Base-by-base conservation (phyloP, 2,329 filamentous ascomycete species). In the Nemania abortiva region DNA sequence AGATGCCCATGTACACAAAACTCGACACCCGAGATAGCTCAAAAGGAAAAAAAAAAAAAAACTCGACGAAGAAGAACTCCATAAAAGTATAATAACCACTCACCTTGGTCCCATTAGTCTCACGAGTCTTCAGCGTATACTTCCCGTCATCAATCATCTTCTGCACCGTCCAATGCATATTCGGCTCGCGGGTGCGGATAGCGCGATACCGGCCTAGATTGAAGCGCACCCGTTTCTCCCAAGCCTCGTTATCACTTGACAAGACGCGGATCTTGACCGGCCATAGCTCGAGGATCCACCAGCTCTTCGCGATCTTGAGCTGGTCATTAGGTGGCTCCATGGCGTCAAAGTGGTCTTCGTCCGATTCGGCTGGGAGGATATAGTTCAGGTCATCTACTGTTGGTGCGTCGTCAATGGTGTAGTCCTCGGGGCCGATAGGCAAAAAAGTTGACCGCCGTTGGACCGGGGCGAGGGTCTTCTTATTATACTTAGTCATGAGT, bases 91-190 rank as follows among this genome's bases (percentile, higher is more conserved):
- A 37, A 50, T 13, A n/a, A n/a, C n/a, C 11, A 70, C 65, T 70
- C 20, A 68, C 68, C 45, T 64, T 63, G 1, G 68, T 70, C 3
- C 62, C 56, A 39, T 63, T 68, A 10, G 49, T 45, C 47, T 71
- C 50, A 3, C 60, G 58, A 20, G 50, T 47, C 31, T 61, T 61
- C 13, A 71, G n/a, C 1, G 22, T 27, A 34, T 70, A 70, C 24
- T 37, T 34, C n/a, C 53, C 59, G 1, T 67, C 49, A 27, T 70
- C 63, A 22, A 71, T 62, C 56, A 56, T 66, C 34, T 70, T 66
- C 60, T 63, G 63, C 63, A 71, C 63, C 9, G 67, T 71, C 66
- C 67, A 71, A 27, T 71, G 67, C 65, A 69, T 59, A 18, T 70
- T 71, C 22, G 66, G 69, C 27, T 62, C 24, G 0, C 31, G 29